Conservation (phyloP, 306 rosid species). For the Lotus japonicus region DNA sequence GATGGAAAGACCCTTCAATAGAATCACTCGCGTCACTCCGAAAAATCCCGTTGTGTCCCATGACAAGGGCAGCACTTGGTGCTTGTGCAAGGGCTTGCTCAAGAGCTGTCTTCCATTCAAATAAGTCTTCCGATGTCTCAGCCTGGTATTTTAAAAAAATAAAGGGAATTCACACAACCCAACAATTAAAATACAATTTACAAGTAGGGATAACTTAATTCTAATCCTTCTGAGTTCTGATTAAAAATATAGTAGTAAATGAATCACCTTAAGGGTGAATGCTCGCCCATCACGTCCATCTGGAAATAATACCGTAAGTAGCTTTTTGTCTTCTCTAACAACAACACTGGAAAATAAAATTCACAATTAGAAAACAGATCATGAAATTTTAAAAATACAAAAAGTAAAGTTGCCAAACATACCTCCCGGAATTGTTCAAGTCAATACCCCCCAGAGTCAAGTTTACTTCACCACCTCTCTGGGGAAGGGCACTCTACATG, state of each 20-base stretch:
- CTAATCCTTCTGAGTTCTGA: not conserved
- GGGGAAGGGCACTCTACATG: constrained; percentile 84
- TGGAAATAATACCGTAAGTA: constrained; percentile 94
- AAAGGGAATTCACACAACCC: not conserved
- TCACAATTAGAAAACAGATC: constrained; percentile 20
- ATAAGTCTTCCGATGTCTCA: constrained; percentile 90
- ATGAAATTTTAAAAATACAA: constrained; percentile 3
- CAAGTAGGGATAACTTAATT: not conserved
- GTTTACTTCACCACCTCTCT: constrained; percentile 95
- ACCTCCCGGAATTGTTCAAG: constrained; percentile 99
- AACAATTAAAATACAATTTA: not conserved
- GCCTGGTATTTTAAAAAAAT: constrained; percentile 51
- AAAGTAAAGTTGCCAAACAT: constrained; percentile 11
- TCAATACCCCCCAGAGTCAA: constrained; percentile 97
- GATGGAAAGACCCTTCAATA: constrained; percentile 87
- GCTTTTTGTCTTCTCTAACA: constrained; percentile 97
- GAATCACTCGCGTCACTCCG: constrained; percentile 74
- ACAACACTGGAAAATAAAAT: constrained; percentile 69
- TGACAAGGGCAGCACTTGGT: constrained; percentile 98
- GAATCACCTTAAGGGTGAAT: constrained; percentile 89
- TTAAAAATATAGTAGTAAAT: constrained; percentile 7
- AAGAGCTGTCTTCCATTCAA: constrained; percentile 96
- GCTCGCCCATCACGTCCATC: constrained; percentile 99
- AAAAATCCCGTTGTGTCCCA: constrained; percentile 96
- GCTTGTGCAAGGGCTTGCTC: constrained; percentile 98